A percentile compares a stretch with the other conserved stretches of the same genome.
Evolutionary conservation across 495 filamentous ascomycete species (phyloP).

Genomic region (Lindgomyces ingoldianus): DNA sequence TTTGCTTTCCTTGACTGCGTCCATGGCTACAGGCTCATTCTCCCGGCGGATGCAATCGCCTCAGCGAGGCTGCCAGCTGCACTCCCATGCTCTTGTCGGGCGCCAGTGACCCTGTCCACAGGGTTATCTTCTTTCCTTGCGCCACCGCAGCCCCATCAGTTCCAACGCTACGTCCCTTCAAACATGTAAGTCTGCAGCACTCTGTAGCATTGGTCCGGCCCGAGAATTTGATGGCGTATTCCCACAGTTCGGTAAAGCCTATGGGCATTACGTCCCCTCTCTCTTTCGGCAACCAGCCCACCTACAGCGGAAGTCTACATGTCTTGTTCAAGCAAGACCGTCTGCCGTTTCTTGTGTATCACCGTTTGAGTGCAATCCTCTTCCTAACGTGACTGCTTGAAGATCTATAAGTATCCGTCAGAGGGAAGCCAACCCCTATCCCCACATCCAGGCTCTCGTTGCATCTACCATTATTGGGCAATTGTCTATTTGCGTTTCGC

Average conservation of each 20-base stretch:
- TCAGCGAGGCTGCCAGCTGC: not conserved
- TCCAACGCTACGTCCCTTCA: not conserved
- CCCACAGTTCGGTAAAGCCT: not conserved
- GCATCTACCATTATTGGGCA: not conserved
- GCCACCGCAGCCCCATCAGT: not conserved
- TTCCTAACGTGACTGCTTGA: not conserved
- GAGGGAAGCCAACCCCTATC: not conserved
- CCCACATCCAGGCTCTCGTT: not conserved
- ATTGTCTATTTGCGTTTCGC: not conserved
- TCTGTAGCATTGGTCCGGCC: not conserved
- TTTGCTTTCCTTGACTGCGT: constrained; percentile 1
- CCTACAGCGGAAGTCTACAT: not conserved
- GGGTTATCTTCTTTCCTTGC: not conserved
- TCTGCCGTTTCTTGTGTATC: not conserved
- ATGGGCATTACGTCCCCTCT: not conserved
- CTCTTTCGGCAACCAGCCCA: not conserved
- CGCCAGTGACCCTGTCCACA: not conserved
- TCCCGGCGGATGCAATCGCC: too few relatives aligned
- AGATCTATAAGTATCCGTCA: constrained; percentile 17
- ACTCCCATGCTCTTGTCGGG: too few relatives aligned
- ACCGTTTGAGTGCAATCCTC: not conserved
- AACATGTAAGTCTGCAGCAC: not conserved
- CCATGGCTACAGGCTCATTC: not conserved
- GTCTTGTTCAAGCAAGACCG: not conserved
- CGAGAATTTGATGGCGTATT: not conserved